Conservation (phyloP, 1,284 basidiomycete genomes). For the Kwoniella shivajii region DNA sequence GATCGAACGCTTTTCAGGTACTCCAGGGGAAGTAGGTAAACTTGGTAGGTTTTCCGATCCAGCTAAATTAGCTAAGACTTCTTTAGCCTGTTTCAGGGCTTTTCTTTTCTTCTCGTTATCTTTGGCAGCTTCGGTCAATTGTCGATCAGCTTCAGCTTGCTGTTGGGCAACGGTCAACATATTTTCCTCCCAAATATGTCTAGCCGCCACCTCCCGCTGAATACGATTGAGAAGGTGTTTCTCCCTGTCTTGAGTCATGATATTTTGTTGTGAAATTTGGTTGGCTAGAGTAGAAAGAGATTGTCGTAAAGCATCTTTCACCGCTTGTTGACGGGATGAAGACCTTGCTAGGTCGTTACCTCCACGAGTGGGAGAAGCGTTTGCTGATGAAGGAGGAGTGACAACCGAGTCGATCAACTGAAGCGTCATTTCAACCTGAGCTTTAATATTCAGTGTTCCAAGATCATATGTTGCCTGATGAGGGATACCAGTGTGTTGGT, state of each 20-base stretch:
- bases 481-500: conserved; percentile 59
- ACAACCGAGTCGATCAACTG: conserved; percentile 66
- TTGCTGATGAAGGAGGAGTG: conserved; percentile 47
- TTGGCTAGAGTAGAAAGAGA: conserved; percentile 64
- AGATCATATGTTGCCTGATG: conserved; percentile 70
- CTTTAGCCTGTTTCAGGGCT: conserved; percentile 69
- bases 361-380: conserved; percentile 23
- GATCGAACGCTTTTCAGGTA: conserved; percentile 7
- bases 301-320: conserved; percentile 65
- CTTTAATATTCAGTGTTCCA: conserved; percentile 71
- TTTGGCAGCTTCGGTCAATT: conserved; percentile 60
- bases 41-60: conserved; percentile 28
- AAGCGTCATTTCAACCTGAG: conserved; percentile 76
- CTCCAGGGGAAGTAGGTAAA: conserved; percentile 45
- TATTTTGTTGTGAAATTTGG: conserved; percentile 69
- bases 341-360: conserved; percentile 13
- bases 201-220: conserved; percentile 69
- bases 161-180: conserved; percentile 81
- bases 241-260: conserved; percentile 79
- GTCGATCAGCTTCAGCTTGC: conserved; percentile 80
- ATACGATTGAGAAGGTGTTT: conserved; percentile 70
- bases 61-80: conserved; percentile 59
- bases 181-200: conserved; percentile 89
- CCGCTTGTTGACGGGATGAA: conserved; percentile 56
- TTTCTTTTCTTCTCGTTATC: conserved; percentile 56